Evolutionary conservation across 2,329 filamentous ascomycete genomes (phyloP).

Genomic region (Aspergillus sp.): DNA sequence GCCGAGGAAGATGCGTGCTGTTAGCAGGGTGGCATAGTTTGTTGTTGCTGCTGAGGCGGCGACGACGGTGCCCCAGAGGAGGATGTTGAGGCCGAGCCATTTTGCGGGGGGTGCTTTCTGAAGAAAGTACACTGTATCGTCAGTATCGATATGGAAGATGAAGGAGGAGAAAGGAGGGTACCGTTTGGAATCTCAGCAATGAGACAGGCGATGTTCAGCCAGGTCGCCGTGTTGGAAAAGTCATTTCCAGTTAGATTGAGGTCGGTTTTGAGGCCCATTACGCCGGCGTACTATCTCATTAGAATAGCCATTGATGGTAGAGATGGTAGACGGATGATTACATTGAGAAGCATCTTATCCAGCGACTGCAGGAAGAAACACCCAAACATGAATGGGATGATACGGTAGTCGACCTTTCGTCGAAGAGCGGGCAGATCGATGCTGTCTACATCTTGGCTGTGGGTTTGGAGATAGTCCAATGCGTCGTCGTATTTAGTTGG

Average conservation of each 20-base stretch:
- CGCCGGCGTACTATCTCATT: constrained; percentile 47
- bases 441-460: no score
- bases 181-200: constrained; percentile 57
- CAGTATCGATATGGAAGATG: no score
- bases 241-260: constrained; percentile 53
- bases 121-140: not conserved
- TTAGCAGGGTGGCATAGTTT: constrained; percentile 51
- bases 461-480: no score
- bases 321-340: no score
- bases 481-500: no score
- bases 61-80: constrained; percentile 44
- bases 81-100: constrained; percentile 56
- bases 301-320: no score
- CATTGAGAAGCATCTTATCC: constrained; percentile 29
- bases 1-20: constrained; percentile 55
- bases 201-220: constrained; percentile 57
- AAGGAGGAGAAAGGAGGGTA: constrained; percentile 20
- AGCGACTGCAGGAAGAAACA: constrained; percentile 30
- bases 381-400: constrained; percentile 28
- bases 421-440: constrained; percentile 1
- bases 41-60: constrained; percentile 47
- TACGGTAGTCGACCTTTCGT: constrained; percentile 25
- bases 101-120: constrained; percentile 30
- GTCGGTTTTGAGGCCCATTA: constrained; percentile 57
- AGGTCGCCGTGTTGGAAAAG: constrained; percentile 56